Evolutionary conservation across 1,284 basidiomycete genomes (phyloP).

Genomic region (Apiotrichum gamsii): DNA sequence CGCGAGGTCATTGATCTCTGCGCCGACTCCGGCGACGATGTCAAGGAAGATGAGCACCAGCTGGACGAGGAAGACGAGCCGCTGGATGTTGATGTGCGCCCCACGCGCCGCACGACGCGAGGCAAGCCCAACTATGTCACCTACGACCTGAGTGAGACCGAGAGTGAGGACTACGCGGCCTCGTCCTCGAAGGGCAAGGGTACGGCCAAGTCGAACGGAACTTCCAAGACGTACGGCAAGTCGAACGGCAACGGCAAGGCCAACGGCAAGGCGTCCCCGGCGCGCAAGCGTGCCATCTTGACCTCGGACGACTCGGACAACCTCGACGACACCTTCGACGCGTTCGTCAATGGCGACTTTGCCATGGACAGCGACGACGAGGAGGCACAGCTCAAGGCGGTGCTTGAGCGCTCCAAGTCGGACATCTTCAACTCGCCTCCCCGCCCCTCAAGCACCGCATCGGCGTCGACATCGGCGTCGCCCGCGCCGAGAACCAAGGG

Average conservation of each 20-base stretch:
- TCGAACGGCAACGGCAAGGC: conserved; percentile 23
- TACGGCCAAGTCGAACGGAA: not conserved
- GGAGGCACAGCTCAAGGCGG: conserved; percentile 18
- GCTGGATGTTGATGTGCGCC: conserved; percentile 1
- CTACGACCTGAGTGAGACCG: not conserved
- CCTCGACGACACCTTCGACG: conserved; percentile 5
- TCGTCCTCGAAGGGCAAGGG: not conserved
- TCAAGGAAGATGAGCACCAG: not conserved
- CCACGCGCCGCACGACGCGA: not conserved
- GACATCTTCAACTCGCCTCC: not conserved
- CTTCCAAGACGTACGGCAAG: conserved; percentile 5
- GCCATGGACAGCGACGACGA: conserved; percentile 33
- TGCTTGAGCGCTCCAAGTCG: conserved; percentile 14
- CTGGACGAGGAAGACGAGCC: not conserved
- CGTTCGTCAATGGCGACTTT: conserved; percentile 9
- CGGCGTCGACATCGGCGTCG: too few species aligned
- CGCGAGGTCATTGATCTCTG: conserved; percentile 1
- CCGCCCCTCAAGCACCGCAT: not conserved
- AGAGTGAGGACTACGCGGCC: conserved; percentile 5
- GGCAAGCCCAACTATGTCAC: not conserved
- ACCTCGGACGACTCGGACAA: not conserved
- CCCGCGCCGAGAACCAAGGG: too few species aligned
- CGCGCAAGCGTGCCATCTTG: too few species aligned
- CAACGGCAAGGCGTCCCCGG: conserved; percentile 8
- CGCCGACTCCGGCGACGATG: too few species aligned